Conservation (phyloP, 345 rosid species). For the Populus simonii region DNA sequence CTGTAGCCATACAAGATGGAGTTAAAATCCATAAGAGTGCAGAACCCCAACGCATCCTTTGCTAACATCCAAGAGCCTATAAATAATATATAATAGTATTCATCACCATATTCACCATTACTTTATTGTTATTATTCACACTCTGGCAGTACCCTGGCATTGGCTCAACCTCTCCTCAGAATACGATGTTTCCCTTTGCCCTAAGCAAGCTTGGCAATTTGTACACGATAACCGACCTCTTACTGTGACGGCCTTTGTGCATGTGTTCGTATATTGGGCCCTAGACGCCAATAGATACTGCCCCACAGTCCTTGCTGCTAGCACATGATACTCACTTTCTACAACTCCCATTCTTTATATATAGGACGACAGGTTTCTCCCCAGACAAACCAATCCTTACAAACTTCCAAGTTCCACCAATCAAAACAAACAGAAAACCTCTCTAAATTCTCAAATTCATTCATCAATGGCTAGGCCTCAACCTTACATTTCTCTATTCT, state of each 20-base stretch:
- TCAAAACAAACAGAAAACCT: not conserved
- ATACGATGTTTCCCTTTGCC: not conserved
- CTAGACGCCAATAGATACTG: not conserved
- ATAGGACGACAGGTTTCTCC: not conserved
- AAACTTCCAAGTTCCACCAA: not conserved
- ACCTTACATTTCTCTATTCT: not conserved
- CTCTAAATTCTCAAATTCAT: not conserved
- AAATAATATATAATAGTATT: too few species aligned
- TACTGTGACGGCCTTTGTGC: not conserved
- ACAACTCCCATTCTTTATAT: not conserved
- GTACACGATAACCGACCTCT: not conserved
- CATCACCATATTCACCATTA: not conserved
- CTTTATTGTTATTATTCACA: too few species aligned
- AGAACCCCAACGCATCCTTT: not conserved
- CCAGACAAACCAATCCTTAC: not conserved
- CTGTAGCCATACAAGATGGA: too few species aligned
- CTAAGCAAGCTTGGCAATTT: not conserved
- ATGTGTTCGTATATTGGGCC: not conserved
- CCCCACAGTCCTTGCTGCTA: constrained; percentile 1
- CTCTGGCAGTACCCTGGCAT: too few species aligned
- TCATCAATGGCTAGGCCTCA: not conserved
- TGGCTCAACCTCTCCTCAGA: too few species aligned
- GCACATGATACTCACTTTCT: not conserved
- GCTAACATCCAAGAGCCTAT: not conserved
- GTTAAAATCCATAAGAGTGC: not conserved